Conservation (phyloP, 768 basidiomycete genomes). For the Exidia glandulosa region DNA sequence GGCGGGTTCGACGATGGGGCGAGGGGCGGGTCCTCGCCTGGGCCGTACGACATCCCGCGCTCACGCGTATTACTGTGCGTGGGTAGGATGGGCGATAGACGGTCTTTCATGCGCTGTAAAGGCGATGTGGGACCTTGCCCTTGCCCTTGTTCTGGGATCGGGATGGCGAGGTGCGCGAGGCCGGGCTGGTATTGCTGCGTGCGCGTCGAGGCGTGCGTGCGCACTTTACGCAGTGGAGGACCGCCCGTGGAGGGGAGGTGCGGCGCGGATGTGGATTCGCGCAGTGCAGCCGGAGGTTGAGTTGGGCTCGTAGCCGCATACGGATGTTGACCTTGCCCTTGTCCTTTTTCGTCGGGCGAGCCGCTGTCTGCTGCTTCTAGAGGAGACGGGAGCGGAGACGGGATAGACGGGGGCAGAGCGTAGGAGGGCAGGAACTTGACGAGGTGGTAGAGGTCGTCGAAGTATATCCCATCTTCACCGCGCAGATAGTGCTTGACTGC, state of each 20-base stretch:
- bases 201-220: neutral
- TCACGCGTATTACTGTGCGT: neutral
- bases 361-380: neutral
- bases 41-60: slow-evolving; percentile 11
- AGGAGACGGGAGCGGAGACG: neutral
- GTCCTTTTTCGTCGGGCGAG: neutral
- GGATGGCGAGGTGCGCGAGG: neutral
- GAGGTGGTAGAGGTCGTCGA: slow-evolving; percentile 52
- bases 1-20: slow-evolving; percentile 48
- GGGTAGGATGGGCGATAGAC: neutral
- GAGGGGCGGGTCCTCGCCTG: slow-evolving; percentile 34
- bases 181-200: neutral
- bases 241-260: neutral
- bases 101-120: neutral
- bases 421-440: slow-evolving; percentile 59
- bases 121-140: neutral
- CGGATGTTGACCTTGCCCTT: neutral
- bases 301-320: neutral
- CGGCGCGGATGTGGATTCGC: neutral
- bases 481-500: slow-evolving; percentile 62
- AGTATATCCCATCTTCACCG: slow-evolving; percentile 31
- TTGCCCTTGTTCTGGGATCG: neutral
- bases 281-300: neutral
- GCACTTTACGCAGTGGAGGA: neutral
- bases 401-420: slow-evolving; percentile 9